Conservation (phyloP, 352 stramenopile species). For the Pythium dissimile region DNA sequence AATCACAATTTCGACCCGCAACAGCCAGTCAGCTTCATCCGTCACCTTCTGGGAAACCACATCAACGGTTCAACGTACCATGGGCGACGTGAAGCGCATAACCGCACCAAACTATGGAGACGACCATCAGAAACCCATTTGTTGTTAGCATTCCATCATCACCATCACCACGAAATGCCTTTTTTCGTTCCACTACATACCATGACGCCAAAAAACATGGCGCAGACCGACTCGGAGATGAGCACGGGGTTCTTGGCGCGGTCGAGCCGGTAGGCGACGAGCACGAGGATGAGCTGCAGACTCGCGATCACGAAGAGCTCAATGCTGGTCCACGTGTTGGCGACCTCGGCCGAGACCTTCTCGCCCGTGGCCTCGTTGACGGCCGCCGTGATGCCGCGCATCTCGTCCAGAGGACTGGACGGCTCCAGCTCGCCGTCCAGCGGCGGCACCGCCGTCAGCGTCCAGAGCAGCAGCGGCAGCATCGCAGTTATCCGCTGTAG, state of each 20-base stretch:
- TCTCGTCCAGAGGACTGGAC: slow-evolving; percentile 14
- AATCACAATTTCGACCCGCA: no score
- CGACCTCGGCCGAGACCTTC: slow-evolving; percentile 12
- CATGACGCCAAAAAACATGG: slow-evolving; percentile 82
- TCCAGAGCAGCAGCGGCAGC: slow-evolving; percentile 15
- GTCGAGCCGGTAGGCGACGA: slow-evolving; percentile 79
- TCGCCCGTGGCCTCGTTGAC: slow-evolving; percentile 30
- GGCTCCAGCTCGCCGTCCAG: background rate
- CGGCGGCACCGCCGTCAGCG: slow-evolving; percentile 5
- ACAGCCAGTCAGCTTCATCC: no score
- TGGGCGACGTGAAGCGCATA: slow-evolving; percentile 76
- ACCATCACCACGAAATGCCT: background rate
- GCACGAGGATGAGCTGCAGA: slow-evolving; percentile 76
- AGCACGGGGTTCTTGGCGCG: slow-evolving; percentile 56
- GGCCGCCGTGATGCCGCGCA: slow-evolving; percentile 16
- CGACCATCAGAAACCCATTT: background rate
- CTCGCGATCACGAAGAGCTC: slow-evolving; percentile 80
- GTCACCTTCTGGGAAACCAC: background rate
- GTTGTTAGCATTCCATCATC: no score
- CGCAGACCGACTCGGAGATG: slow-evolving; percentile 78
- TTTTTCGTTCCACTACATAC: slow-evolving; percentile 24
- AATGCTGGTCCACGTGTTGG: slow-evolving; percentile 52
- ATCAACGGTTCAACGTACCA: slow-evolving; percentile 28
- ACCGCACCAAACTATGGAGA: slow-evolving; percentile 61
- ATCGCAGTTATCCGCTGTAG: no score